phyloP scores from a whole-genome alignment of 164 flowering plant genomes.

The Paratinospora sagittata region DNA sequence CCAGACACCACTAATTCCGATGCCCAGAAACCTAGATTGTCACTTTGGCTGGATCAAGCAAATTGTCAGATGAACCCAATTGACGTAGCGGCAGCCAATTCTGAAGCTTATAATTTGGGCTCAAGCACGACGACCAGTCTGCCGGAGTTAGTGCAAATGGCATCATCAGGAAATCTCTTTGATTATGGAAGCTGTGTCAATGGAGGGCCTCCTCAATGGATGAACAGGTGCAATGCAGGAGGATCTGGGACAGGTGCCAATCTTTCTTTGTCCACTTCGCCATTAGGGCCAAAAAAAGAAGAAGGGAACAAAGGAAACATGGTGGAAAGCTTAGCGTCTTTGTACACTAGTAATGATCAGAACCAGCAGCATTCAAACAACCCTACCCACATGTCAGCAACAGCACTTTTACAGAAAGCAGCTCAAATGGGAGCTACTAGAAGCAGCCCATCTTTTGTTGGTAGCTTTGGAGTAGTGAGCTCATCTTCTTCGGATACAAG shows the following conservation, averaged over 20 bases:
- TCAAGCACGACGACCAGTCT: constrained; percentile 16
- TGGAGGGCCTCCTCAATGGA: constrained; percentile 6
- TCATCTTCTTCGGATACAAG: constrained; percentile 23
- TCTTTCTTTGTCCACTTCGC: constrained; percentile 20
- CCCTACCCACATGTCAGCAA: constrained; percentile 50
- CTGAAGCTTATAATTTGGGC: constrained; percentile 13
- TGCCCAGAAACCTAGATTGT: constrained; percentile 31
- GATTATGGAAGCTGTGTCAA: constrained; percentile 19
- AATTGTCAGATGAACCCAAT: constrained; percentile 27
- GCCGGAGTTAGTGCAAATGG: constrained; percentile 25
- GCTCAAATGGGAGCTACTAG: constrained; percentile 72
- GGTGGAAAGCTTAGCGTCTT: constrained; percentile 20
- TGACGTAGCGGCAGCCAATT: constrained; percentile 14
- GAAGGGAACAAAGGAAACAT: constrained; percentile 21
- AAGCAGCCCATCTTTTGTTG: constrained; percentile 28
- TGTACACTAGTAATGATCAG: constrained; percentile 11
- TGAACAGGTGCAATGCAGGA: constrained; percentile 8
- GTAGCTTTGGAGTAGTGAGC: constrained; percentile 27
- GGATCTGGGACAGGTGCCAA: constrained; percentile 4
- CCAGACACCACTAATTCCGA: constrained; percentile 8
- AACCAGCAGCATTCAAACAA: constrained; percentile 9
- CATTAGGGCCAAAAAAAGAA: constrained; percentile 22
- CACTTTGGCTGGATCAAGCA: constrained; percentile 41
- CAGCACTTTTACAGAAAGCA: constrained; percentile 67
- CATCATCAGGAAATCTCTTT: constrained; percentile 20